Conservation (phyloP, 2,329 filamentous ascomycete genomes). For the Phoma sp. region DNA sequence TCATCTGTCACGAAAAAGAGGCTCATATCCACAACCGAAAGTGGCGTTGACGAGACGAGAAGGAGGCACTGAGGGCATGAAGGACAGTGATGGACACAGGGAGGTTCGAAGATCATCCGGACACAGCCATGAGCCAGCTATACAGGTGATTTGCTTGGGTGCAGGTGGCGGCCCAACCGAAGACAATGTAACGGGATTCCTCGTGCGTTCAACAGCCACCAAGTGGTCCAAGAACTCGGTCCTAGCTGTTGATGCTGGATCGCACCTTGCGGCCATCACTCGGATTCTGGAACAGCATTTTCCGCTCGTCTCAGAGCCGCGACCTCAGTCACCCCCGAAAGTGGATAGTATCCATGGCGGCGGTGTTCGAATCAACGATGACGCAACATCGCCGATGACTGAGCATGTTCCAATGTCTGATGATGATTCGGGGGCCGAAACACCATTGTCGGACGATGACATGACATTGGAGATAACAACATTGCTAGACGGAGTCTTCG, state of each 20-base stretch:
- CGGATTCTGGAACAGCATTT: slow-evolving; percentile 71
- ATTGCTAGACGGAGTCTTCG: slow-evolving; percentile 73
- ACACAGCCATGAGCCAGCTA: slow-evolving; percentile 47
- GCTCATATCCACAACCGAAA: not conserved
- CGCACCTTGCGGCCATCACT: slow-evolving; percentile 86
- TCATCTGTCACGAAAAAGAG: not conserved
- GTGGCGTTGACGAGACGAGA: not conserved
- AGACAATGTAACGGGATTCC: slow-evolving; percentile 86
- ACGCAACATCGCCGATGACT: slow-evolving; percentile 38
- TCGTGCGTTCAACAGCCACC: slow-evolving; percentile 81
- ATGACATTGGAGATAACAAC: slow-evolving; percentile 60
- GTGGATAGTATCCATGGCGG: slow-evolving; percentile 28
- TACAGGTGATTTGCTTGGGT: slow-evolving; percentile 69
- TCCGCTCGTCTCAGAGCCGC: slow-evolving; percentile 49
- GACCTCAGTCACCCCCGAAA: slow-evolving; percentile 16
- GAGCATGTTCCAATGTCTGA: slow-evolving; percentile 31
- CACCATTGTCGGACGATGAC: slow-evolving; percentile 37
- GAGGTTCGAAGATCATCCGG: slow-evolving; percentile 47
- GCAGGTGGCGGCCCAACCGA: slow-evolving; percentile 89
- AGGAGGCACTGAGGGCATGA: slow-evolving; percentile 46
- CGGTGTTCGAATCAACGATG: slow-evolving; percentile 19
- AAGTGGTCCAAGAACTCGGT: slow-evolving; percentile 84
- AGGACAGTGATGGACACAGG: slow-evolving; percentile 48
- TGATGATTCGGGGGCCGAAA: slow-evolving; percentile 39
- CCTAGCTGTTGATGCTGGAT: slow-evolving; percentile 92